phyloP scores from a whole-genome alignment of 257 asterid genomes.

The Solanum gandarillasii region DNA sequence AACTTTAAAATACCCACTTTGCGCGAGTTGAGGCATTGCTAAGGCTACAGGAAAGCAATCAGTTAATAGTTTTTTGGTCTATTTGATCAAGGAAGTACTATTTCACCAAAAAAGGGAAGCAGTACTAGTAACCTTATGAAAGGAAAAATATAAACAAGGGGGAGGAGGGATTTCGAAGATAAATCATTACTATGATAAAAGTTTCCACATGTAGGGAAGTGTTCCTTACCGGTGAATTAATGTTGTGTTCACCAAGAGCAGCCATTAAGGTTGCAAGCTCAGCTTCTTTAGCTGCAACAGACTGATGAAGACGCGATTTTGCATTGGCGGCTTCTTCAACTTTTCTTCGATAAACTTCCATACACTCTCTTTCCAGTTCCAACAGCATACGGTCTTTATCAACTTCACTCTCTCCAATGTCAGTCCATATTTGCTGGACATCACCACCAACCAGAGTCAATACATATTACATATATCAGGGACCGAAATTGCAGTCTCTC shows the following conservation, averaged over 20 bases:
- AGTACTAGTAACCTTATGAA: not conserved
- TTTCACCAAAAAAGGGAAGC: not conserved
- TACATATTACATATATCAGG: not conserved
- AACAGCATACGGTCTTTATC: conserved; percentile 66
- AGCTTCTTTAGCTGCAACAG: conserved; percentile 84
- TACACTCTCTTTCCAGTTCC: conserved; percentile 88
- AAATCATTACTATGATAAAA: not conserved
- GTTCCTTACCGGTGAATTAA: conserved; percentile 47
- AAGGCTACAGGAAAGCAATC: not conserved
- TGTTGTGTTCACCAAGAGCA: conserved; percentile 63
- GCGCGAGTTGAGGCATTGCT: not conserved
- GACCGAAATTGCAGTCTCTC: not conserved
- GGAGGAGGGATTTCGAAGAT: not conserved
- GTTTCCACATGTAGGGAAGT: not conserved
- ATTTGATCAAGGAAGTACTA: not conserved
- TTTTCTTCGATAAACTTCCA: conserved; percentile 67
- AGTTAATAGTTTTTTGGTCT: not conserved
- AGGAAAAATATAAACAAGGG: not conserved
- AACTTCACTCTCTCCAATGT: conserved; percentile 79
- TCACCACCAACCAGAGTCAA: not conserved
- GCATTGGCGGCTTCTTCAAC: conserved; percentile 78
- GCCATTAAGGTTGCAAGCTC: conserved; percentile 87
- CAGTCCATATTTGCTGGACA: conserved; percentile 83
- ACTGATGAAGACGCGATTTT: conserved; percentile 72
- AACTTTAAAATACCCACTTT: not conserved